phyloP scores from a whole-genome alignment of 164 flowering plant species.

The Aristolochia fimbriata region DNA sequence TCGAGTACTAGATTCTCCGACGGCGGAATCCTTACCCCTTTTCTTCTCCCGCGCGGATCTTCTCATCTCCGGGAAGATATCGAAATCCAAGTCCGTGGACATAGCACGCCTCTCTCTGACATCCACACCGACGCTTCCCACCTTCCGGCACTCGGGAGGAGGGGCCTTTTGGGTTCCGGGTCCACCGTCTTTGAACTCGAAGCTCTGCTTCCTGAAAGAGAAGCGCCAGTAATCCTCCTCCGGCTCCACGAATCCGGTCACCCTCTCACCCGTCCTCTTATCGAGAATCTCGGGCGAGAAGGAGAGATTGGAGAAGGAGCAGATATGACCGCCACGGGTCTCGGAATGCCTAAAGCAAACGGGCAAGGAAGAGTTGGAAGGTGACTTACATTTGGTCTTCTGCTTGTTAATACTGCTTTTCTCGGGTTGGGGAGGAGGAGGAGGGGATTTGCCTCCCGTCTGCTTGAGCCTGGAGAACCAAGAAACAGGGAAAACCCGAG shows the following conservation, averaged over 20 bases:
- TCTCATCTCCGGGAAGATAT: neutral
- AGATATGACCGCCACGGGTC: conserved; percentile 6
- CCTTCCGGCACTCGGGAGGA: neutral
- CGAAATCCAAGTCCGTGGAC: conserved; percentile 10
- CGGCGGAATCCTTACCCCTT: too few relatives aligned
- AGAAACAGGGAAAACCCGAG: conserved; percentile 43
- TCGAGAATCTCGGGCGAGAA: conserved; percentile 8
- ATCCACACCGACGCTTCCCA: conserved; percentile 13
- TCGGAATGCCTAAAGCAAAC: conserved; percentile 13
- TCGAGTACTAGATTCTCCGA: too few relatives aligned
- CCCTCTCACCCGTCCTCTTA: neutral
- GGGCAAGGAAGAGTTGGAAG: conserved; percentile 6
- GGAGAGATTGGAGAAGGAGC: conserved; percentile 1
- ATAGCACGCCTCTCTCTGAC: conserved; percentile 16
- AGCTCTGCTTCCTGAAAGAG: conserved; percentile 32
- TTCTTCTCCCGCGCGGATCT: neutral
- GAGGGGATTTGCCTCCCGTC: conserved; percentile 19
- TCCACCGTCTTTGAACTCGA: conserved; percentile 13
- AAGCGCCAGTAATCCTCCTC: conserved; percentile 38
- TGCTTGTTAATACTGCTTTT: conserved; percentile 6
- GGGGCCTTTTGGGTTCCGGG: conserved; percentile 15
- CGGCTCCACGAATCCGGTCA: conserved; percentile 1
- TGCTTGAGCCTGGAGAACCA: conserved; percentile 66
- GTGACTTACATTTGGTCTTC: conserved; percentile 12
- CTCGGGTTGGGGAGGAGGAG: conserved; percentile 13